These are phyloP conservation scores for Elongisporangium prolatum DNA, from an alignment of 352 stramenopile genomes.

Conservation along the genomic window DNA sequence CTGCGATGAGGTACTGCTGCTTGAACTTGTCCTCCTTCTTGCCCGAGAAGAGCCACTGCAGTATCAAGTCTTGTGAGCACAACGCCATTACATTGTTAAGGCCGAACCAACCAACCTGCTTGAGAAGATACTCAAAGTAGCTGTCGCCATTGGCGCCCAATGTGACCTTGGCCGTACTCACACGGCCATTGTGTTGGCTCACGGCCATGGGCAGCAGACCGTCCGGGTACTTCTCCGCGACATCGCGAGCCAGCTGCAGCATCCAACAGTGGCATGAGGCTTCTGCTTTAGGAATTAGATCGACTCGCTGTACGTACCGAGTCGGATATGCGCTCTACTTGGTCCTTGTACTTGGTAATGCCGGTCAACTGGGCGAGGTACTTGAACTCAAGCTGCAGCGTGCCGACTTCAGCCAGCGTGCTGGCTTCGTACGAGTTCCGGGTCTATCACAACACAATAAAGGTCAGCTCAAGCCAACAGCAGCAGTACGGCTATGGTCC, in stretches of 20 bases:
- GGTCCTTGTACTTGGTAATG: conserved; percentile 53
- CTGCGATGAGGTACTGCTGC: conserved; percentile 52
- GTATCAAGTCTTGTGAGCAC: too few species aligned
- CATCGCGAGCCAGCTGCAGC: conserved; percentile 39
- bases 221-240: conserved; percentile 46
- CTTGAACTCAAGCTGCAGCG: conserved; percentile 82
- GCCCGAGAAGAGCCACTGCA: conserved; percentile 62
- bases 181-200: conserved; percentile 32
- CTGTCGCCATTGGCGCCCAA: conserved; percentile 73
- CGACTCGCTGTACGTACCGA: too few species aligned
- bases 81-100: too few species aligned
- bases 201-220: conserved; percentile 53
- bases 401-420: conserved; percentile 61
- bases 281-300: too few species aligned
- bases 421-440: conserved; percentile 23
- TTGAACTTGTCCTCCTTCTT: conserved; percentile 76
- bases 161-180: conserved; percentile 50
- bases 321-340: conserved; percentile 68
- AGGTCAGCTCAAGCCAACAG: background rate
- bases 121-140: conserved; percentile 86
- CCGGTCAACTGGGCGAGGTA: conserved; percentile 60
- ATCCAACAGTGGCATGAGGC: background rate
- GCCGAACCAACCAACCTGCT: too few species aligned
- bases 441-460: background rate
- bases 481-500: too few species aligned